Evolutionary conservation across 2,329 filamentous ascomycete genomes (phyloP).

Genomic region (Aspergillus calidoustus): DNA sequence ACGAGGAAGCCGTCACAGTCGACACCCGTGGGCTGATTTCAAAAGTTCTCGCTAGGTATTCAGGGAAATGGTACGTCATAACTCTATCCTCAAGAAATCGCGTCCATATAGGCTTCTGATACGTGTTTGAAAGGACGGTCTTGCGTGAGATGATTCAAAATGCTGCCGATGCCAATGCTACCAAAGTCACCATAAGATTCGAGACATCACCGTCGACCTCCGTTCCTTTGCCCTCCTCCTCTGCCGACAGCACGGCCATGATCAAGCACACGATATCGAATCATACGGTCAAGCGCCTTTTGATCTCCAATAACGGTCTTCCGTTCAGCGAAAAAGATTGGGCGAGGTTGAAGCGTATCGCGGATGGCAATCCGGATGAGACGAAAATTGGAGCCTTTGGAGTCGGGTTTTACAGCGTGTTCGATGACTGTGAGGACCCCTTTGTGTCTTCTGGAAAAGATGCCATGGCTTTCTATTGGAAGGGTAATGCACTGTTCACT

Average conservation of each 20-base stretch:
- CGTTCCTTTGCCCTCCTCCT: slow-evolving; percentile 69
- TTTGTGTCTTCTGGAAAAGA: slow-evolving; percentile 92
- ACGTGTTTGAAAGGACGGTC: slow-evolving; percentile 53
- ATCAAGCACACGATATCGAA: slow-evolving; percentile 83
- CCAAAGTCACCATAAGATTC: slow-evolving; percentile 86
- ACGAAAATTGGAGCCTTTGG: slow-evolving; percentile 99
- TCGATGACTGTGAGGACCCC: slow-evolving; percentile 96
- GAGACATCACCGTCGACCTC: slow-evolving; percentile 84
- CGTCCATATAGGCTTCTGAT: slow-evolving; percentile 17
- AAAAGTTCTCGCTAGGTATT: slow-evolving; percentile 95
- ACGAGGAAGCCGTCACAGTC: slow-evolving; percentile 96
- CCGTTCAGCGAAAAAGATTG: slow-evolving; percentile 90
- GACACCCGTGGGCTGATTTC: slow-evolving; percentile 96
- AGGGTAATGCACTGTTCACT: slow-evolving; percentile 95
- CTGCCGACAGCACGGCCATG: slow-evolving; percentile 69
- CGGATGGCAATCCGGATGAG: slow-evolving; percentile 98
- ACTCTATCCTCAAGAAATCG: not conserved
- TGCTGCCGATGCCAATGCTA: slow-evolving; percentile 93
- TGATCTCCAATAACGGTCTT: slow-evolving; percentile 90
- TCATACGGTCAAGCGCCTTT: slow-evolving; percentile 82
- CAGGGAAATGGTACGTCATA: slow-evolving; percentile 81
- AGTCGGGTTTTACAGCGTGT: slow-evolving; percentile 98
- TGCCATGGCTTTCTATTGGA: slow-evolving; percentile 99
- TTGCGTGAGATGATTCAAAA: slow-evolving; percentile 96
- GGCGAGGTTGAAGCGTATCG: slow-evolving; percentile 91